Conservation (phyloP, 805 yeast genomes). For the Wickerhamiella cacticola region DNA sequence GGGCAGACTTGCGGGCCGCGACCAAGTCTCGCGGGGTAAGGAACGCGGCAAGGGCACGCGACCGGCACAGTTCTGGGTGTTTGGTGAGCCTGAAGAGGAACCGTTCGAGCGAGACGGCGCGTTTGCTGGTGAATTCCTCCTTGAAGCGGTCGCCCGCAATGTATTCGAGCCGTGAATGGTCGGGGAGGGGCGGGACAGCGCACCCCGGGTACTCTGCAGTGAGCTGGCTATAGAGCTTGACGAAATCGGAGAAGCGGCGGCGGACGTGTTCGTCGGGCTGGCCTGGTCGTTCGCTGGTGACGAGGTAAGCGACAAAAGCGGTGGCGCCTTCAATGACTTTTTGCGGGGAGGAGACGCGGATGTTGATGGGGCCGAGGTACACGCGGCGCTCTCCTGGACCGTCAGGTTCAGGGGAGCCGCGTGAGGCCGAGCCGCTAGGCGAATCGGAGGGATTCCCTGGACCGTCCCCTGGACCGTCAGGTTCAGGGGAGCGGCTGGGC, state of each 20-base stretch:
- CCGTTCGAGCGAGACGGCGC: conserved; percentile 68
- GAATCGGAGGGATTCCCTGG: background rate
- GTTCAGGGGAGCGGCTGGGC: background rate
- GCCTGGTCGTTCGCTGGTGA: conserved; percentile 38
- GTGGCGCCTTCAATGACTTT: conserved; percentile 21
- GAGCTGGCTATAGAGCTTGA: conserved; percentile 61
- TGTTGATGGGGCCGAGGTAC: conserved; percentile 1
- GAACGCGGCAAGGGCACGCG: conserved; percentile 59
- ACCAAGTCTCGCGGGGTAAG: conserved; percentile 38
- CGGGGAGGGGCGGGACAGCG: conserved; percentile 88
- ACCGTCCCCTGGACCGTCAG: too few relatives aligned
- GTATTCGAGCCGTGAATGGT: conserved; percentile 81
- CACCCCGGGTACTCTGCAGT: conserved; percentile 71
- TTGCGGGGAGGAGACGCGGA: conserved; percentile 22
- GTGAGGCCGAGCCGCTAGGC: background rate
- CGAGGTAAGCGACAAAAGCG: conserved; percentile 60
- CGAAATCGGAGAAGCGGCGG: conserved; percentile 80
- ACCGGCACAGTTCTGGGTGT: conserved; percentile 61
- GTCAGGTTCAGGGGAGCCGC: background rate
- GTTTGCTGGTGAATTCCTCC: conserved; percentile 65
- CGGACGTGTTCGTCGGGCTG: conserved; percentile 36
- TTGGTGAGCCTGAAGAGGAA: conserved; percentile 59
- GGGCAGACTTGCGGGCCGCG: background rate
- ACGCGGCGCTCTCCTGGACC: background rate
- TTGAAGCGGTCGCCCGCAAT: conserved; percentile 89